Evolutionary conservation across 176 grass and related monocot genomes (phyloP).

Genomic region (Puya raimondii): DNA sequence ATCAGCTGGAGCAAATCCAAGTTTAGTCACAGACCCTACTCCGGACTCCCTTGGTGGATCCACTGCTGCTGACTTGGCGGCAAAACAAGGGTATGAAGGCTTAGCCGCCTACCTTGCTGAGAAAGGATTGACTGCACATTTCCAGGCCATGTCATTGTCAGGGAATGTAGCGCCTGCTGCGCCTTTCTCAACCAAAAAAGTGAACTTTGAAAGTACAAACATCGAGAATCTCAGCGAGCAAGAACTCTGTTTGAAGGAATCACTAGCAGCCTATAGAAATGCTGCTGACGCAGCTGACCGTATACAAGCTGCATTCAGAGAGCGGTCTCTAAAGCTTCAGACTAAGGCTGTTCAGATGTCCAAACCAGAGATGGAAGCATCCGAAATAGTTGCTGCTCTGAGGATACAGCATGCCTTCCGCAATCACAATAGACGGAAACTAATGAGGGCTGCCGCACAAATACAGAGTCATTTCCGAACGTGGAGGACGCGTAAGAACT

Average conservation of each 20-base stretch:
- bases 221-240: conserved; percentile 69
- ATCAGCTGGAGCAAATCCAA: conserved; percentile 94
- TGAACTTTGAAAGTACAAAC: conserved; percentile 31
- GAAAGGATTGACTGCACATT: conserved; percentile 78
- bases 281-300: conserved; percentile 86
- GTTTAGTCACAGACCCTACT: conserved; percentile 87
- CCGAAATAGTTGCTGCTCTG: conserved; percentile 73
- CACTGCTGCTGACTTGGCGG: conserved; percentile 82
- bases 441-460: conserved; percentile 73
- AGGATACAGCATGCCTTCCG: conserved; percentile 89
- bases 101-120: conserved; percentile 91
- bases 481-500: conserved; percentile 62
- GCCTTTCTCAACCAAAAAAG: conserved; percentile 9
- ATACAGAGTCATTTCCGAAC: conserved; percentile 95
- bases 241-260: conserved; percentile 91
- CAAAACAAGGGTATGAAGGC: conserved; percentile 68
- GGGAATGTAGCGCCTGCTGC: conserved; percentile 29
- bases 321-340: conserved; percentile 74
- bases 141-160: conserved; percentile 66
- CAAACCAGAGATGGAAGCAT: conserved; percentile 63
- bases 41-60: conserved; percentile 41
- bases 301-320: conserved; percentile 87
- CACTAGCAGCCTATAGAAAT: conserved; percentile 87
- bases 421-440: conserved; percentile 68
- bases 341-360: conserved; percentile 75